Base-by-base conservation (phyloP, 192 early-diverging fungal genomes). In the Podila verticillata region DNA sequence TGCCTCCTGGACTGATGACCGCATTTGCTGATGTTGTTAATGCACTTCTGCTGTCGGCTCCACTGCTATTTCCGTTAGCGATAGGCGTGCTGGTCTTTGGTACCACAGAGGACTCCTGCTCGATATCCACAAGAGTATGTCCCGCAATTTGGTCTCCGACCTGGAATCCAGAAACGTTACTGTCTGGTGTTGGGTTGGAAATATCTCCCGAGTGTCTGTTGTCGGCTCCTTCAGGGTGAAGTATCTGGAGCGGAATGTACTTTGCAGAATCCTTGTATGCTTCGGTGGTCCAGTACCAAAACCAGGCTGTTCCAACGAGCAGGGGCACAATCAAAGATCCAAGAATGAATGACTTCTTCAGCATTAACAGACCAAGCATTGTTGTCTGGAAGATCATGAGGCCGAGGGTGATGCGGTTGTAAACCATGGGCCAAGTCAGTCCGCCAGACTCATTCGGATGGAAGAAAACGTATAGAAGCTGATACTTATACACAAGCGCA, bases 391-490 rank as follows among this genome's bases (percentile, higher is more conserved):
- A 93, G 26, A 93, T 85, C 48, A 91, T 68, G 36, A 95, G 73
- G 2, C 91, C 86, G 29, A 92, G 47, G 8, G 89, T 91, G 67
- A 94, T 86, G 15, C 92, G 83, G 22, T 88, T 88, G 48, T 92
- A 92, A 22, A 93, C 89, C 59, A 88, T 83, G 34, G 93, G 92
- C 93, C 93, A 94, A 30, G 85, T 87, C 70, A 85, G 77, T 28
- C 93, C 93, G 24, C 87, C 84, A 6, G 91, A 87, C 77, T 93
- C 91, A 36, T 91, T 91, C n/a, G 91, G 90, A 54, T 91, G 88
- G 63, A 93, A 93, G 57, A 92, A 92, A 7, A 94, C 91, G 84
- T 93, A 93, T 35, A 94, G 84, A 10, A 94, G 72, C 64, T 92
- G 87, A 81, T 95, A 95, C 81, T 94, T 94, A 83, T 85, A 88